A percentile compares a stretch with the other conserved stretches of the same genome.
Conservation (phyloP, 768 basidiomycete genomes). For the Kwoniella mangroviensis region DNA sequence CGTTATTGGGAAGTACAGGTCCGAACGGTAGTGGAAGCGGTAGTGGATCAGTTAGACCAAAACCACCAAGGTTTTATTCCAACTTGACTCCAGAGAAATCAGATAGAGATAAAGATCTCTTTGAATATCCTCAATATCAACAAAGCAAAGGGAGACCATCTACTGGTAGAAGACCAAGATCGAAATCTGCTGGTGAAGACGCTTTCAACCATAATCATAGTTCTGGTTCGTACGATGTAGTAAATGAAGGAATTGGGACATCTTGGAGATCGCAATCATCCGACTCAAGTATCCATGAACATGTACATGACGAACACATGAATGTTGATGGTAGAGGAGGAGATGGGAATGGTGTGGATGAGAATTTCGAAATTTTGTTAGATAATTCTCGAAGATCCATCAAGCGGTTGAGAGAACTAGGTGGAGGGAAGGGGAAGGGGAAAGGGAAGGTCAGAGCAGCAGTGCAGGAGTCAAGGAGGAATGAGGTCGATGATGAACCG, state of each 20-base stretch:
- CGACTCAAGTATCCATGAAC: neutral
- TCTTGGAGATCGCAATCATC: neutral
- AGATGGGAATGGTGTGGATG: conserved; percentile 36
- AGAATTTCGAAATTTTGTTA: conserved; percentile 29
- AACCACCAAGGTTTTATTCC: conserved; percentile 29
- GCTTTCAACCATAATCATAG: conserved; percentile 39
- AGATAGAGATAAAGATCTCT: conserved; percentile 2
- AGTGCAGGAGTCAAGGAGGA: neutral
- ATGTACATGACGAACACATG: too few species aligned
- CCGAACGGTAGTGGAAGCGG: conserved; percentile 9
- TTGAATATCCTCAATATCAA: conserved; percentile 3
- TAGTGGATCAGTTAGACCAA: conserved; percentile 18
- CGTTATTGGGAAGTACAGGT: conserved; percentile 12
- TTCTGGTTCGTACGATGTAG: neutral
- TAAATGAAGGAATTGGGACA: neutral
- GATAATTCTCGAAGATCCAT: conserved; percentile 24
- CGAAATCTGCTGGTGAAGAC: conserved; percentile 24
- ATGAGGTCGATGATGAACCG: conserved; percentile 28
- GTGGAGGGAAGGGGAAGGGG: conserved; percentile 36
- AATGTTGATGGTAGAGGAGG: neutral
- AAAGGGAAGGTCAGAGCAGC: conserved; percentile 25
- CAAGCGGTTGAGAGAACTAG: conserved; percentile 30
- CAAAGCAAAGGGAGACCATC: conserved; percentile 13
- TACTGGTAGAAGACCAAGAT: conserved; percentile 7
- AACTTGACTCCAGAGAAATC: conserved; percentile 40